Evolutionary conservation across 2,329 filamentous ascomycete genomes (phyloP).

Genomic region (Alternaria angustiovoidea): DNA sequence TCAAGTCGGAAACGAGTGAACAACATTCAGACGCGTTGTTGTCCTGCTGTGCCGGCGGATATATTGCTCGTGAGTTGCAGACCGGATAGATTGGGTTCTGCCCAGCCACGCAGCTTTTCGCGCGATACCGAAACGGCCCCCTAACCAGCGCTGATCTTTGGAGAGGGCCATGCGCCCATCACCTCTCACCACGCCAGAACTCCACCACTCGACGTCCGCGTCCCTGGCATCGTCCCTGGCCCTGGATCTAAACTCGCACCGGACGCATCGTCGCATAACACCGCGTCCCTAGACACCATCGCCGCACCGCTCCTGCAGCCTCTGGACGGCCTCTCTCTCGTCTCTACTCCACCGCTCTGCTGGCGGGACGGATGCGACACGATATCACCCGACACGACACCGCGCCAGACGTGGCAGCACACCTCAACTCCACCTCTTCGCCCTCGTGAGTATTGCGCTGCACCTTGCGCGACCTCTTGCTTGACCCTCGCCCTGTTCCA

Average conservation of each 20-base stretch:
- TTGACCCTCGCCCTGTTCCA: slow-evolving; percentile 27
- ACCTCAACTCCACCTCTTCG: slow-evolving; percentile 18
- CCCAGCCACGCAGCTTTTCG: slow-evolving; percentile 34
- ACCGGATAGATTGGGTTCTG: slow-evolving; percentile 23
- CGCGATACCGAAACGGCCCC: slow-evolving; percentile 34
- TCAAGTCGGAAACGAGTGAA: not conserved
- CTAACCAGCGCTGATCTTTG: slow-evolving; percentile 32
- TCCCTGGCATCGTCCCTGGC: slow-evolving; percentile 36
- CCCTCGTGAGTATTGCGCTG: slow-evolving; percentile 35
- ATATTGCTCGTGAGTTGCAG: slow-evolving; percentile 8
- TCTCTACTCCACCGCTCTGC: slow-evolving; percentile 32
- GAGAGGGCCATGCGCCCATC: slow-evolving; percentile 34
- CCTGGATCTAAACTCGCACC: slow-evolving; percentile 34
- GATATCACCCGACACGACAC: slow-evolving; percentile 33
- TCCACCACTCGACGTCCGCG: slow-evolving; percentile 35
- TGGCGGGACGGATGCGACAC: slow-evolving; percentile 49
- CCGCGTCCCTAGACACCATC: slow-evolving; percentile 29
- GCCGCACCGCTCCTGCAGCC: slow-evolving; percentile 37
- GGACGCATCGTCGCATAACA: slow-evolving; percentile 39
- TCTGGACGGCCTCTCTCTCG: slow-evolving; percentile 19
- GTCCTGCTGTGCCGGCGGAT: not conserved
- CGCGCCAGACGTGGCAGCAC: slow-evolving; percentile 35
- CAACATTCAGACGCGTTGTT: not conserved
- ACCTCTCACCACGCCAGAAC: slow-evolving; percentile 35
- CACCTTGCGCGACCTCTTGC: slow-evolving; percentile 24